Evolutionary conservation across 805 yeast genomes (phyloP), one percentile per base, ranked within the genome.

Genomic region (Cyberlindnera americana): DNA sequence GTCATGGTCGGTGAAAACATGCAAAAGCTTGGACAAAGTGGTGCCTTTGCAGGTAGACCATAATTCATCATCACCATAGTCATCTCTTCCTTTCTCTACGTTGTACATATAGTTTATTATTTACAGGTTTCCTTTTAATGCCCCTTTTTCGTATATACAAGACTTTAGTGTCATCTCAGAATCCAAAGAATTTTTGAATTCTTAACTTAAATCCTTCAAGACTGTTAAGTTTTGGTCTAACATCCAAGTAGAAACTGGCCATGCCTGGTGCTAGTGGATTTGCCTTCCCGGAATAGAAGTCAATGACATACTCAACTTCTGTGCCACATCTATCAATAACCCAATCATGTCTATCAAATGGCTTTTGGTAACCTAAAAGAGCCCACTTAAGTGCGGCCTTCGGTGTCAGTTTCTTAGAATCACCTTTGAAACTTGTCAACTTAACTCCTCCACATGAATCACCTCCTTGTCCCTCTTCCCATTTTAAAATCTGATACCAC

Each of bases 331-430:
- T 68, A 53, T 84, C 80, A 10, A 91, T 73, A 6, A 74, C 69
- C 99, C 99, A 91, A 62, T 91, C 99, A 59, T 91, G 99, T 53
- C 99, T 75, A 63, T 91, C 99, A 64, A 91, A 91, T 0, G 99
- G 99, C 46, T 74, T 74, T 35, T 78, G 79, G 41, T 75, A 70
- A 0, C 95, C 96, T 37, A 86, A 53, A 27, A 78, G 56, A 37
- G 75, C 61, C 43, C 81, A 75, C 15, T 46, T 46, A 44, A 83
- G 67, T 46, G 86, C 72, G 0, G 98, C 98, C 51, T 93, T 72
- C 6, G 99, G 99, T 0, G 97, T 88, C 29, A 88, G 54, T 51
- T 84, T 83, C 47, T 78, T 76, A 33, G 90, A 78, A 57, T 93
- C 95, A 6, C 98, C 99, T 60, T 84, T 81, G 64, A 91, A 91